Conservation (phyloP, 1,284 basidiomycete species). For the Ustilago trichophora region DNA sequence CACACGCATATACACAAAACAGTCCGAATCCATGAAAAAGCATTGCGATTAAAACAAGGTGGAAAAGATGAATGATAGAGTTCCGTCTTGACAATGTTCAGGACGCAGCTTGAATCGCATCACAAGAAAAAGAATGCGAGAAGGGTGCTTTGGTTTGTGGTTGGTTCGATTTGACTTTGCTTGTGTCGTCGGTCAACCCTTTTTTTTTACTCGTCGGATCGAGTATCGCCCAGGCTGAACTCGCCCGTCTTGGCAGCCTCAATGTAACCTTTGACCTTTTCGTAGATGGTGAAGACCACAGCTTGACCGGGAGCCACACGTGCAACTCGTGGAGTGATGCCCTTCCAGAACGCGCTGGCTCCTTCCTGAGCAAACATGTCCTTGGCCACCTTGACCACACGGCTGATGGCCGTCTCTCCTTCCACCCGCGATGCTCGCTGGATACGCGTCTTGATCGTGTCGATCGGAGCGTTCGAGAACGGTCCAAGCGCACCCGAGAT, state of each 20-base stretch:
- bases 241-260: conserved; percentile 61
- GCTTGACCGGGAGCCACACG: conserved; percentile 83
- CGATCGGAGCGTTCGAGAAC: conserved; percentile 93
- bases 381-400: conserved; percentile 80
- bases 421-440: conserved; percentile 84
- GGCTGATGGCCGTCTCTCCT: conserved; percentile 77
- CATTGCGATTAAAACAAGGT: conserved; percentile 7
- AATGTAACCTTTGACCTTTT: conserved; percentile 64
- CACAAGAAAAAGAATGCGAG: too few species aligned
- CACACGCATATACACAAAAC: neutral
- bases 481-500: conserved; percentile 97
- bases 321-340: conserved; percentile 94
- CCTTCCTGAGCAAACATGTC: conserved; percentile 97
- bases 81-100: neutral
- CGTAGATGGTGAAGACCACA: conserved; percentile 70
- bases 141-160: too few species aligned
- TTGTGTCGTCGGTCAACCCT: too few species aligned
- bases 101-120: too few species aligned
- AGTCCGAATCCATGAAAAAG: neutral
- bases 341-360: conserved; percentile 78
- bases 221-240: conserved; percentile 52
- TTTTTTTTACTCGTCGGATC: conserved; percentile 58
- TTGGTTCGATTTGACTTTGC: too few species aligned
- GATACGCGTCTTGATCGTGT: conserved; percentile 88
- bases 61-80: neutral